Base-by-base conservation (phyloP, 257 asterid species). In the Penstemon barbatus region DNA sequence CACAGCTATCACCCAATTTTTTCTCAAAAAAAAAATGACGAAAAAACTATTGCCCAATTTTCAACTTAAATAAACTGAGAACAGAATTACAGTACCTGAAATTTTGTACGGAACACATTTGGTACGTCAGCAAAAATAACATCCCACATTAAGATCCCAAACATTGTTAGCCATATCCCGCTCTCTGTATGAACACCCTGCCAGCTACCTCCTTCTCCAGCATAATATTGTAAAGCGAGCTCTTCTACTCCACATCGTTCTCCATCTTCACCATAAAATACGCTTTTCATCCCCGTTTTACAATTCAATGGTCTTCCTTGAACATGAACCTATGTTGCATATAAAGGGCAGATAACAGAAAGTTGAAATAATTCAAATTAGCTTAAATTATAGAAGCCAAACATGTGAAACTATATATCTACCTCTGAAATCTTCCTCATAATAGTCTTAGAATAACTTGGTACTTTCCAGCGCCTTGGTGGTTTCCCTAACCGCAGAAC, bases 181-280 rank as follows among this genome's bases (percentile, higher is more conserved):
- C 96, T 87, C 82, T 91, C 98, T 4, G 98, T 48, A 71, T 91
- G 98, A 59, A 89, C 92, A 74, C 98, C 96, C 42, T 77, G 85
- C 98, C 98, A 91, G 56, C 85, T 84, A 69, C 95, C 97, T 75
- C 96, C 97, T 75, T 81, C 98, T 65, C 96, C 96, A 64, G 92
- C 86, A 79, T 93, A 90, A 80, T 90, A 88, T 79, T 90, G 86
- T 69, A 90, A 75, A 25, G 99, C 99, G 74, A 93, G 94, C 68
- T 93, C 84, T 75, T 93, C 99, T 37, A 93, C 96, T 75, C 96
- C 87, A 60, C 99, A 93, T 40, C 78, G 87, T 51, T 85, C 91
- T 25, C 96, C 97, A 74, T 90, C 89, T 80, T 88, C 95, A 54
- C 93, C 87, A 76, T 90, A 90, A 78, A 88, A 90, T 78, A 86